A percentile compares a stretch with the other conserved stretches of the same genome.
Conservation (phyloP, 202 grass and related monocot species). For the Digitaria exilis region DNA sequence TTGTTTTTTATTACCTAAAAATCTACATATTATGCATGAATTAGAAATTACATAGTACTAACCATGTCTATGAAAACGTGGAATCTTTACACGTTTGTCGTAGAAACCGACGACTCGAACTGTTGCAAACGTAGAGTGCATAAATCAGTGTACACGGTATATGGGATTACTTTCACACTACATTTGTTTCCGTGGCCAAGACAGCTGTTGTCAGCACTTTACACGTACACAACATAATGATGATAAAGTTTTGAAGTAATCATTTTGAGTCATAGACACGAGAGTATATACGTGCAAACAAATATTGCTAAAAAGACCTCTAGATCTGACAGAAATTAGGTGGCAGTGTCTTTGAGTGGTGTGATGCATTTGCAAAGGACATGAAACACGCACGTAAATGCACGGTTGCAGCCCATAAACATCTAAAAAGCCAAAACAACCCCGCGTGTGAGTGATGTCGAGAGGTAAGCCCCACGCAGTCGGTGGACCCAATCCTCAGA, state of each 20-base stretch:
- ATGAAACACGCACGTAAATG: not conserved
- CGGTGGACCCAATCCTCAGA: conserved; percentile 65
- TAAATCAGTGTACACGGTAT: accelerated
- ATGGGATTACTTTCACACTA: not conserved
- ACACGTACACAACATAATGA: not conserved
- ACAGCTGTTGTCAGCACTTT: not conserved
- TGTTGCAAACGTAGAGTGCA: not conserved
- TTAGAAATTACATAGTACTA: not conserved
- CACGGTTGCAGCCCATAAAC: not conserved
- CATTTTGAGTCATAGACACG: not conserved
- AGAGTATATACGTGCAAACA: conserved; percentile 8
- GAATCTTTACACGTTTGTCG: not conserved
- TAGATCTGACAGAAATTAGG: conserved; percentile 33
- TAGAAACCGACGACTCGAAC: not conserved
- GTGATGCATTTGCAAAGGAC: not conserved
- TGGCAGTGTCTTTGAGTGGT: not conserved
- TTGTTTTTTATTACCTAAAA: not conserved
- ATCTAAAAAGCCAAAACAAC: conserved; percentile 40
- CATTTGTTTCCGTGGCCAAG: not conserved
- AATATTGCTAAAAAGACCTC: not conserved
- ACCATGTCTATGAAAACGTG: not conserved
- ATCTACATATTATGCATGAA: not conserved
- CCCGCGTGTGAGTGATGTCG: conserved; percentile 36
- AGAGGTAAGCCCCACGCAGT: conserved; percentile 55
- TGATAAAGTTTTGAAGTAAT: not conserved